A percentile compares a stretch with the other conserved stretches of the same genome.
Conservation (phyloP, 257 asterid genomes). For the Scutellaria barbata region DNA sequence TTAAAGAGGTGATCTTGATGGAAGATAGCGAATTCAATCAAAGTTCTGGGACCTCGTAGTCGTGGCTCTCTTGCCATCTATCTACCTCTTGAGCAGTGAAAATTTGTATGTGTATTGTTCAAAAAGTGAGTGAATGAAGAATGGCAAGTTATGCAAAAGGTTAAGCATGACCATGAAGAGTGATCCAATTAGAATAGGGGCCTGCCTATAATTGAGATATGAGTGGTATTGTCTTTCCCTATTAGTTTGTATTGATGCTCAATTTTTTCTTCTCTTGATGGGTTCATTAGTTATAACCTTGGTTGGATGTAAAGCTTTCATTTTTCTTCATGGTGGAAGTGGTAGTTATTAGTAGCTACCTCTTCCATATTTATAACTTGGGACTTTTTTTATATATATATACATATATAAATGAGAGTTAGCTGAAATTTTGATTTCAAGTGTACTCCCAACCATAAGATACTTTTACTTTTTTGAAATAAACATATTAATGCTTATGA, state of each 20-base stretch:
- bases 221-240: background rate
- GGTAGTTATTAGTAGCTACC: slow-evolving; percentile 25
- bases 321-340: slow-evolving; percentile 8
- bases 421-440: background rate
- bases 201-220: background rate
- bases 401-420: slow-evolving; percentile 23
- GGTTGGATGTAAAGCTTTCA: slow-evolving; percentile 13
- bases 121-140: background rate
- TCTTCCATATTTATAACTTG: slow-evolving; percentile 12
- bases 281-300: background rate
- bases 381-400: slow-evolving; percentile 5
- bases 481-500: background rate
- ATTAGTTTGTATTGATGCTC: background rate
- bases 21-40: slow-evolving; percentile 59
- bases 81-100: background rate
- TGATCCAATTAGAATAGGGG: background rate
- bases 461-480: too few species aligned
- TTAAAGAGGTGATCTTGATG: slow-evolving; percentile 67
- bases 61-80: slow-evolving; percentile 26
- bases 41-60: slow-evolving; percentile 34
- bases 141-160: background rate
- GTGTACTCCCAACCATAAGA: background rate
- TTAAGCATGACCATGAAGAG: background rate
- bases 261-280: too few species aligned
- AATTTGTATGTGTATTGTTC: slow-evolving; percentile 20